Conservation (phyloP, 1,139 yeast genomes). For the Protomyces inouyei region DNA sequence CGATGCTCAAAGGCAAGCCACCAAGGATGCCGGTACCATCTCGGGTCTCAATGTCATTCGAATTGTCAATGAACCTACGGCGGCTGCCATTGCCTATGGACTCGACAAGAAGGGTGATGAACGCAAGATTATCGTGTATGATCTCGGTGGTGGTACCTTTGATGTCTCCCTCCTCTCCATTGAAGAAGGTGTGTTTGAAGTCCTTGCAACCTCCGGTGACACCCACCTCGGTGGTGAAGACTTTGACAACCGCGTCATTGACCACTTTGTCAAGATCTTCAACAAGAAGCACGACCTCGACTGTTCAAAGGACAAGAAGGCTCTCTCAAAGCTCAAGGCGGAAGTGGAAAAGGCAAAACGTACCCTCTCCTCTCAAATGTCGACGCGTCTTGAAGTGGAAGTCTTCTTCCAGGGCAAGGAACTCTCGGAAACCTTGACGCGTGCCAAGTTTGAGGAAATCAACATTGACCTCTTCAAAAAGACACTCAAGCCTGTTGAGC, state of each 20-base stretch:
- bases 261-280: conserved; percentile 77
- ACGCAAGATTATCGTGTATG: conserved; percentile 86
- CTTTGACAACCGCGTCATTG: conserved; percentile 83
- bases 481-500: conserved; percentile 89
- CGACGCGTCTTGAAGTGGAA: conserved; percentile 87
- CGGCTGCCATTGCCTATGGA: conserved; percentile 97
- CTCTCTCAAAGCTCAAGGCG: conserved; percentile 84
- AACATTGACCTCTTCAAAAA: conserved; percentile 80
- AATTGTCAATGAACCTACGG: conserved; percentile 96
- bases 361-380: conserved; percentile 83
- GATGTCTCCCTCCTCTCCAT: conserved; percentile 85
- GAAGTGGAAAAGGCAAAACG: conserved; percentile 97
- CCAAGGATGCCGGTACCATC: conserved; percentile 95
- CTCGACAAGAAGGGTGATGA: conserved; percentile 84
- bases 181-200: conserved; percentile 93
- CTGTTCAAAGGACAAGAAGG: conserved; percentile 66
- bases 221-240: conserved; percentile 97
- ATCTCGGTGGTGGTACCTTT: conserved; percentile 91
- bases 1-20: conserved; percentile 98
- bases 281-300: conserved; percentile 85
- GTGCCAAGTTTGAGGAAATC: conserved; percentile 94
- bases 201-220: conserved; percentile 87
- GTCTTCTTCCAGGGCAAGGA: conserved; percentile 94
- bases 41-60: conserved; percentile 92
- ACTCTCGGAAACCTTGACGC: conserved; percentile 82